Evolutionary conservation across 371 early-diverging fungal genomes (phyloP).

Genomic region (Mucor circinelloides): DNA sequence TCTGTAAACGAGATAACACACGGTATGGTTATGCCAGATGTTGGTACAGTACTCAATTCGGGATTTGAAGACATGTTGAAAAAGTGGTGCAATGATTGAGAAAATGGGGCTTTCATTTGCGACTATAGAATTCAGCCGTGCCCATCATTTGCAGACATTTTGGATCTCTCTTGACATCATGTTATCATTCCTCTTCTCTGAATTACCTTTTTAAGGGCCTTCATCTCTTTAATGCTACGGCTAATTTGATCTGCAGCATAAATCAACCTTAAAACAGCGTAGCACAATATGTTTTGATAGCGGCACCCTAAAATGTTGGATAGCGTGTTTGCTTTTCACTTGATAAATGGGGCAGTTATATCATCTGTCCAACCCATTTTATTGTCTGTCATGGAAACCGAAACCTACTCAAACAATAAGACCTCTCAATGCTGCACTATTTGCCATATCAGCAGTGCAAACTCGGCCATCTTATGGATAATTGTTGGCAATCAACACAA

Average conservation of each 20-base stretch:
- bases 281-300: background rate
- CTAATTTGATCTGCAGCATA: background rate
- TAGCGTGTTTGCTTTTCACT: background rate
- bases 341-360: background rate
- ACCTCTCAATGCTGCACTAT: background rate
- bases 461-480: too few relatives aligned
- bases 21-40: background rate
- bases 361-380: background rate
- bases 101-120: background rate
- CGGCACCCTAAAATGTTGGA: background rate
- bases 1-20: background rate
- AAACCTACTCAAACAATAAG: background rate
- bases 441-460: too few relatives aligned
- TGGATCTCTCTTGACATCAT: background rate
- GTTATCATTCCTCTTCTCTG: background rate
- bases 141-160: background rate
- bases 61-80: background rate
- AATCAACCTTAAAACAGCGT: background rate
- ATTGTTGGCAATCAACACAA: too few relatives aligned
- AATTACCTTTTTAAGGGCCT: background rate
- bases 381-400: background rate
- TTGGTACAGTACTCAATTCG: background rate
- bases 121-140: background rate
- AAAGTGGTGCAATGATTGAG: constrained; percentile 5
- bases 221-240: background rate